Evolutionary conservation across 768 basidiomycete species (phyloP).

Genomic region (Pleurotus eryngii): DNA sequence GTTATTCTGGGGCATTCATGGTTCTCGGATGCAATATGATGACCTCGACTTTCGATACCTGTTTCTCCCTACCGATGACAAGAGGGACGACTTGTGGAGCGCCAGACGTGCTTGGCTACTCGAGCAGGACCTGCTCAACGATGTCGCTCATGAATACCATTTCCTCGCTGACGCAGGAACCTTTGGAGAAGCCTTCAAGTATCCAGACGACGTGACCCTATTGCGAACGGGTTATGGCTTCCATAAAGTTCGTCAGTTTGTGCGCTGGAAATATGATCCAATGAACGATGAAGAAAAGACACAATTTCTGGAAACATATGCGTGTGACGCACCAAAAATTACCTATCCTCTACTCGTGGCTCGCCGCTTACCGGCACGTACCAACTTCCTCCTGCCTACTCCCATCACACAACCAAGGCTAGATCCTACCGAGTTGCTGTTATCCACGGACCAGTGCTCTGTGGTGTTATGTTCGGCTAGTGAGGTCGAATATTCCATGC

Average conservation of each 20-base stretch:
- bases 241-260: slow-evolving; percentile 48
- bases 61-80: slow-evolving; percentile 40
- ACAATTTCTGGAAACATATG: slow-evolving; percentile 30
- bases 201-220: slow-evolving; percentile 48
- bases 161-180: slow-evolving; percentile 37
- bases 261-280: slow-evolving; percentile 53
- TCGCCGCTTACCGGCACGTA: slow-evolving; percentile 44
- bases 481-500: slow-evolving; percentile 51
- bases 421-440: slow-evolving; percentile 22
- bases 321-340: slow-evolving; percentile 29
- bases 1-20: slow-evolving; percentile 60
- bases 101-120: slow-evolving; percentile 46
- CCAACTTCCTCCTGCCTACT: slow-evolving; percentile 51
- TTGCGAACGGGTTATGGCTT: slow-evolving; percentile 43
- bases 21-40: slow-evolving; percentile 60
- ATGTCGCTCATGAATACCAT: not conserved
- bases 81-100: slow-evolving; percentile 44
- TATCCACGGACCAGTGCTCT: slow-evolving; percentile 42
- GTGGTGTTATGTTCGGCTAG: slow-evolving; percentile 49
- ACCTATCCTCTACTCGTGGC: slow-evolving; percentile 65
- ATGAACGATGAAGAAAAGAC: slow-evolving; percentile 50
- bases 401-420: slow-evolving; percentile 14
- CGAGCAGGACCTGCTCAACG: not conserved
- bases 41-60: slow-evolving; percentile 62
- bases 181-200: slow-evolving; percentile 44